These are phyloP conservation scores for Venturiaceae sp. DNA, from an alignment of 2,329 filamentous ascomycete genomes.

Conservation along the genomic window DNA sequence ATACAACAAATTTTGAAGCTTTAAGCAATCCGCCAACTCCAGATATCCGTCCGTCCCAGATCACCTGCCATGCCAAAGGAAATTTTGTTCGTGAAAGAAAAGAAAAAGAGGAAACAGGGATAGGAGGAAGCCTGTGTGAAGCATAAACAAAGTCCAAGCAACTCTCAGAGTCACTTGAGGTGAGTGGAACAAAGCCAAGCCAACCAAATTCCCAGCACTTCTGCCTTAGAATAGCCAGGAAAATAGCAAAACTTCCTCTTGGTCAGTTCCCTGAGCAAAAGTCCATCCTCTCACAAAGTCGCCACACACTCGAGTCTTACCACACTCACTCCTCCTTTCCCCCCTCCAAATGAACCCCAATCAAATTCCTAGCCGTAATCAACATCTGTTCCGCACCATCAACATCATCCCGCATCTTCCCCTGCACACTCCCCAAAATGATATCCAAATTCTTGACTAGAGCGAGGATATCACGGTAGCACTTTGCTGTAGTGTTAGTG, in stretches of 20 bases:
- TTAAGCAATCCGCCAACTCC: no score
- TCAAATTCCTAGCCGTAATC: not conserved
- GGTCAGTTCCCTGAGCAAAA: not conserved
- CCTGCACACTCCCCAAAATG: not conserved
- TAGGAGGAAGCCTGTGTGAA: no score
- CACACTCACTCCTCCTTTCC: not conserved
- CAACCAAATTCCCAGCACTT: not conserved
- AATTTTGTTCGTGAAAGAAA: no score
- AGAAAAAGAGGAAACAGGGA: no score
- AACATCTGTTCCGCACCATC: not conserved
- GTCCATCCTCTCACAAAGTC: not conserved
- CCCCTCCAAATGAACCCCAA: not conserved
- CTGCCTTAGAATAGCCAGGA: not conserved
- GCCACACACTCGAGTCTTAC: not conserved
- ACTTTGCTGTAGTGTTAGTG: not conserved
- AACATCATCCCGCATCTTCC: not conserved
- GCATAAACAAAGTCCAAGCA: no score
- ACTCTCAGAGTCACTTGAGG: no score
- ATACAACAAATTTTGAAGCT: no score
- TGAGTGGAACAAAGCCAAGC: no score
- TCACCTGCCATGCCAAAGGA: no score
- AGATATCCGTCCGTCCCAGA: no score
- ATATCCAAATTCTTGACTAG: not conserved
- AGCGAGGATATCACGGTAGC: not conserved
- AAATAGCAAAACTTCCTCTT: not conserved